Percentiles rank a stretch among this genome's conserved stretches.
These are phyloP conservation scores for Fusarium verrucosum DNA, from an alignment of 2,329 filamentous ascomycete species.

Conservation along the genomic window DNA sequence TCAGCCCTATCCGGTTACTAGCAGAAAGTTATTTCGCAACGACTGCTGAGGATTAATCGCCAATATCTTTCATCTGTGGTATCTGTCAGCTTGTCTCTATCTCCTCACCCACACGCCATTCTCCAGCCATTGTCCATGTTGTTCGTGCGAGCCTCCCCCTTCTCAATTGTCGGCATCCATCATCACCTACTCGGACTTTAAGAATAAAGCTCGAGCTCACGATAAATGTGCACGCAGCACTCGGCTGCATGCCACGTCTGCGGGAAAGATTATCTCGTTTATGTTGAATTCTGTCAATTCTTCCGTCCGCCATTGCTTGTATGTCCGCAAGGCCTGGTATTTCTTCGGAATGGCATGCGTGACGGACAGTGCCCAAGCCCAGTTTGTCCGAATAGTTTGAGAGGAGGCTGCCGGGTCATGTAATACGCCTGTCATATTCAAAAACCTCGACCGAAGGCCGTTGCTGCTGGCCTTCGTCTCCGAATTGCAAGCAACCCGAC, in stretches of 20 bases:
- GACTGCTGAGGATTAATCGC: neutral
- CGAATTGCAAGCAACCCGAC: slow-evolving; percentile 2
- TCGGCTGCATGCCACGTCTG: slow-evolving; percentile 66
- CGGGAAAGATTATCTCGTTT: slow-evolving; percentile 67
- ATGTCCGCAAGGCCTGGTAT: slow-evolving; percentile 57
- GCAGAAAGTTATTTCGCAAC: slow-evolving; percentile 10
- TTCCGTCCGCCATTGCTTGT: slow-evolving; percentile 59
- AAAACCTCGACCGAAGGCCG: slow-evolving; percentile 11
- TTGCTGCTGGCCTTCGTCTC: slow-evolving; percentile 6
- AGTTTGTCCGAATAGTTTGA: slow-evolving; percentile 66
- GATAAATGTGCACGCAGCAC: slow-evolving; percentile 69
- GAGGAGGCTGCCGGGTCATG: slow-evolving; percentile 65
- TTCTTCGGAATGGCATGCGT: slow-evolving; percentile 57
- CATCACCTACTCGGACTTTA: slow-evolving; percentile 27
- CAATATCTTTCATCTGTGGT: slow-evolving; percentile 7
- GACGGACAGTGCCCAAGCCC: slow-evolving; percentile 67
- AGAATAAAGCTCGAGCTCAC: slow-evolving; percentile 42
- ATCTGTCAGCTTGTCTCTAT: slow-evolving; percentile 7
- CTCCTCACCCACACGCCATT: slow-evolving; percentile 4
- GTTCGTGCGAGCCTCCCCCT: slow-evolving; percentile 30
- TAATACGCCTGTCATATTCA: slow-evolving; percentile 47
- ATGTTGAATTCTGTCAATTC: slow-evolving; percentile 64
- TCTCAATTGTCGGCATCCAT: slow-evolving; percentile 22
- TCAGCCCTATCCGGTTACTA: slow-evolving; percentile 42
- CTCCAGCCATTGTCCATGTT: slow-evolving; percentile 37